These are phyloP conservation scores for Ophiostoma sp. DNA, from an alignment of 2,329 filamentous ascomycete genomes.

Conservation along the genomic window DNA sequence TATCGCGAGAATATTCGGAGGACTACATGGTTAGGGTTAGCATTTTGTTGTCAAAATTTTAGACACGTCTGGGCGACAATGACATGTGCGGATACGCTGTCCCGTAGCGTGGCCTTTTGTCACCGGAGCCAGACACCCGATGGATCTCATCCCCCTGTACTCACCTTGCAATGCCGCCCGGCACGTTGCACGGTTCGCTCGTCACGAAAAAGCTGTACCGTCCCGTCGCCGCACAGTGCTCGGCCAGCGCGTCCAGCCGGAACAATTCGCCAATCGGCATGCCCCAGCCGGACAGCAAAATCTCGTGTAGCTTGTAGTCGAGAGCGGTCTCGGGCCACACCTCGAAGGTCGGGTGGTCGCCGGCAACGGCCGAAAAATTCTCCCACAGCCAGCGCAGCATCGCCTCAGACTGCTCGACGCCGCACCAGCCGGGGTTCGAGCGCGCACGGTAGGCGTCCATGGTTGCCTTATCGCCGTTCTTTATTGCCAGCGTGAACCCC, in stretches of 20 bases:
- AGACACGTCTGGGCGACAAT: not conserved
- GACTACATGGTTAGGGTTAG: not conserved
- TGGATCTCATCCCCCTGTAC: not conserved
- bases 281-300: conserved; percentile 28
- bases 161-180: conserved; percentile 48
- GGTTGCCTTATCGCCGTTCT: not conserved
- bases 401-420: conserved; percentile 50
- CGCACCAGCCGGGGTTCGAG: conserved; percentile 36
- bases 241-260: conserved; percentile 48
- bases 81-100: not conserved
- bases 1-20: not conserved
- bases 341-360: conserved; percentile 57
- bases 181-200: conserved; percentile 59
- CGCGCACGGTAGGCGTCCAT: not conserved
- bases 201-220: conserved; percentile 64
- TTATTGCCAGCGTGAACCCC: conserved; percentile 34
- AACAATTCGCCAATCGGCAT: conserved; percentile 44
- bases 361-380: conserved; percentile 55
- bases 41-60: not conserved
- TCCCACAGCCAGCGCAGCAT: conserved; percentile 60
- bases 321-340: conserved; percentile 35
- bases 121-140: not conserved
- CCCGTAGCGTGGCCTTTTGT: not conserved
- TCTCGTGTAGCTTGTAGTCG: conserved; percentile 24
- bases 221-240: conserved; percentile 52